Evolutionary conservation across 495 filamentous ascomycete genomes (phyloP), one percentile per base, ranked within the genome.

Genomic region (Penicillium mononematosum): DNA sequence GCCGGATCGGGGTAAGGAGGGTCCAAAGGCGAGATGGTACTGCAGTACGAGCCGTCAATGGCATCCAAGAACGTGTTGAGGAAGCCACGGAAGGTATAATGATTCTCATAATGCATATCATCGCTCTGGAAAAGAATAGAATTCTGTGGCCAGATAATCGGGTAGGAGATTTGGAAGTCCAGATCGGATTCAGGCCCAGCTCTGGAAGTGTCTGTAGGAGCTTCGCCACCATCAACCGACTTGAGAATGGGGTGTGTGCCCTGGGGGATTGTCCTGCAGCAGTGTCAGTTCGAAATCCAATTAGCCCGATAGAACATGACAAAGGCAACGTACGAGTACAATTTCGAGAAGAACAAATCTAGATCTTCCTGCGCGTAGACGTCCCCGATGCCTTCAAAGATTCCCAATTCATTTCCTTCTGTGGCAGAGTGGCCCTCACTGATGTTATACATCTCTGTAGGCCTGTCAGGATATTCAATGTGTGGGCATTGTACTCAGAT

Each of bases 21-120:
- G 58, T 85, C 84, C 12, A 66, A 42, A n/a, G 64, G 62, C 7
- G 64, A 66, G 48, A 61, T 58, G 43, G 60, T 59, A 27, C 67
- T 68, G 62, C 78, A 87, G 65, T 86, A 85, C 17, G 77, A 80
- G 6, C 81, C 85, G 56, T 87, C 85, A 25, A 87, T 78, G 20
- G 83, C 83, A 57, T 85, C 81, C 55, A 82, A 76, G 63, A 85
- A 81, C 38, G 72, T 78, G 60, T 77, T 76, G 14, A 77, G 60
- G 54, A 77, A 68, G 17, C 72, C 72, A 1, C 27, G 27, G 56
- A 61, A 68, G 4, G 48, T 67, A 58, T 75, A 80, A 53, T 81
- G 74, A 10, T 67, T 63, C 38, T 78, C 65, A 56, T 80, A 81
- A 49, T 72, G 71, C 56, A 76, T 71, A 62, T 85, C 82, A 59